Percentiles rank a stretch among this genome's conserved stretches.
Evolutionary conservation across 345 rosid species (phyloP).

Genomic region (Boechera divaricarpa): DNA sequence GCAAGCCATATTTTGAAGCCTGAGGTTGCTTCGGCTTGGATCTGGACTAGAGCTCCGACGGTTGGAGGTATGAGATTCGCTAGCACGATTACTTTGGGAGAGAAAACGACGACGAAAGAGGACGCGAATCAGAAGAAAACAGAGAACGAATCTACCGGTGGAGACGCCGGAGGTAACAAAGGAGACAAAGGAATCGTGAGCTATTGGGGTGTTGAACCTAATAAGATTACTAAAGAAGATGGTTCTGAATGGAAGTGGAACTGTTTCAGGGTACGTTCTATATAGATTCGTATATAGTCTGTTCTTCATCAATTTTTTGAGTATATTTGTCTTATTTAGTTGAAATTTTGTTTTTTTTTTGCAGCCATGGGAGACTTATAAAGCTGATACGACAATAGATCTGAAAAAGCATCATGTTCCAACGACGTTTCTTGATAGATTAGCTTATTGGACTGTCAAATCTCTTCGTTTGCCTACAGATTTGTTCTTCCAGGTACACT

Average conservation of each 20-base stretch:
- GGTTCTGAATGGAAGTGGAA: slow-evolving; percentile 69
- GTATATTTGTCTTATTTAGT: not conserved
- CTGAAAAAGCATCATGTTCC: slow-evolving; percentile 74
- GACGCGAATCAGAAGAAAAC: slow-evolving; percentile 21
- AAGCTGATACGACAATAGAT: slow-evolving; percentile 65
- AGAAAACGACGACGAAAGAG: slow-evolving; percentile 4
- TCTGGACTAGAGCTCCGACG: slow-evolving; percentile 32
- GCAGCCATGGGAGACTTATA: slow-evolving; percentile 59
- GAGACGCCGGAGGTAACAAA: slow-evolving; percentile 32
- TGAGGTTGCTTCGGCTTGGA: slow-evolving; percentile 5
- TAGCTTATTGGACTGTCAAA: slow-evolving; percentile 77
- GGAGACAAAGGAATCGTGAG: slow-evolving; percentile 49
- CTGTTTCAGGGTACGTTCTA: slow-evolving; percentile 57
- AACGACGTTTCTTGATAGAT: slow-evolving; percentile 51
- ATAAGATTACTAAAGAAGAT: slow-evolving; percentile 55
- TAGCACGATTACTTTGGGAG: slow-evolving; percentile 40
- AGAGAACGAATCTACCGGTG: slow-evolving; percentile 18
- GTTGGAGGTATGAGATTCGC: slow-evolving; percentile 37
- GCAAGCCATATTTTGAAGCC: slow-evolving; percentile 30
- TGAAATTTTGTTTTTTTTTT: not conserved
- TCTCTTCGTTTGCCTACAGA: slow-evolving; percentile 74
- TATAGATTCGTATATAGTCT: not conserved
- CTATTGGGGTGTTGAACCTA: slow-evolving; percentile 63
- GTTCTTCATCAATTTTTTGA: not conserved
- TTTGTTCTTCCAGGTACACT: slow-evolving; percentile 69